Evolutionary conservation across 2,329 filamentous ascomycete genomes (phyloP).

Genomic region (Boeremia lycopersici): DNA sequence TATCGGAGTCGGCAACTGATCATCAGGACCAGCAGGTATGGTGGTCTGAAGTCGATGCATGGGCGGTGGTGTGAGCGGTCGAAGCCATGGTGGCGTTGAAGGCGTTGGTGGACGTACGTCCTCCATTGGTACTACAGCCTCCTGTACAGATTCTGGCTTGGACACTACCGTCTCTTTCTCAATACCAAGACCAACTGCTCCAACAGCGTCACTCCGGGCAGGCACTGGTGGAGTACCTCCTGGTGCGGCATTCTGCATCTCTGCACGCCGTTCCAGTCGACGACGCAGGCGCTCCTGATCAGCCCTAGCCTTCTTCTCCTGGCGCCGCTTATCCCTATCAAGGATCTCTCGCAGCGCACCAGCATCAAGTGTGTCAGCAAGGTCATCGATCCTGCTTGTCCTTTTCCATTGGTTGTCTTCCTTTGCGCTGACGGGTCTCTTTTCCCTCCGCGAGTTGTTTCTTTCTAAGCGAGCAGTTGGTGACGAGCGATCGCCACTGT

Average conservation of each 20-base stretch:
- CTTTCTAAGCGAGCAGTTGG: slow-evolving; percentile 54
- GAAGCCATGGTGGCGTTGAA: slow-evolving; percentile 31
- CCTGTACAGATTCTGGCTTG: slow-evolving; percentile 42
- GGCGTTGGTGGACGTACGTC: slow-evolving; percentile 52
- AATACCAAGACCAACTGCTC: slow-evolving; percentile 59
- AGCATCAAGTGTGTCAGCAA: slow-evolving; percentile 86
- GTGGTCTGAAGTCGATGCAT: slow-evolving; percentile 25
- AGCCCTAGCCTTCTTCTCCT: slow-evolving; percentile 72
- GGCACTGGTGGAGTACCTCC: slow-evolving; percentile 62
- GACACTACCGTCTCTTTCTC: slow-evolving; percentile 63
- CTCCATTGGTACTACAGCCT: slow-evolving; percentile 59
- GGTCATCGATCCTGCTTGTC: slow-evolving; percentile 67
- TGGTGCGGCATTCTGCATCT: slow-evolving; percentile 64
- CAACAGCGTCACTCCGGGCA: slow-evolving; percentile 56
- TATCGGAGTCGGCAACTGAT: slow-evolving; percentile 45
- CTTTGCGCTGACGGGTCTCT: slow-evolving; percentile 56
- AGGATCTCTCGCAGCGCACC: slow-evolving; percentile 84
- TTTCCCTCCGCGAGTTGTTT: slow-evolving; percentile 58
- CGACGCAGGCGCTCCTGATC: slow-evolving; percentile 72
- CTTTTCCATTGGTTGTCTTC: slow-evolving; percentile 56
- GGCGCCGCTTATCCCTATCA: slow-evolving; percentile 83
- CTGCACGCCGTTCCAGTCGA: slow-evolving; percentile 68
- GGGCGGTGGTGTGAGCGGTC: slow-evolving; percentile 46
- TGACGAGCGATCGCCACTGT: slow-evolving; percentile 42
- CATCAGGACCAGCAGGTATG: slow-evolving; percentile 28